These are phyloP conservation scores for Plenodomus biglobosus DNA, from an alignment of 2,329 filamentous ascomycete species.

Conservation along the genomic window DNA sequence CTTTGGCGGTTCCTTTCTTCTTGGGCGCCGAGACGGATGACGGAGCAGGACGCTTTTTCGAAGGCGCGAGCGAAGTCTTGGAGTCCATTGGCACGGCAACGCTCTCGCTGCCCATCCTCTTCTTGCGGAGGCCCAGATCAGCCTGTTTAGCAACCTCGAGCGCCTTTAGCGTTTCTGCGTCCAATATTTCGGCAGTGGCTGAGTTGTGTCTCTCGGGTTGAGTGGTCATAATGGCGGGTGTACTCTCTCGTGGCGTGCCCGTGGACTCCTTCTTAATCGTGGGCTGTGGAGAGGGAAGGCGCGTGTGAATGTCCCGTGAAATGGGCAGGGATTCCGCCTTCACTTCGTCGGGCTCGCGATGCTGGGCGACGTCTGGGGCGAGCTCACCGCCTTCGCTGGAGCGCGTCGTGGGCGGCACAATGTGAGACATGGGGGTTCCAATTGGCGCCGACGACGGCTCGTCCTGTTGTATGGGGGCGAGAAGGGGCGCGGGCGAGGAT, in stretches of 20 bases:
- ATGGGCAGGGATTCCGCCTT: constrained; percentile 12
- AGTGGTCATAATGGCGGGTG: constrained; percentile 26
- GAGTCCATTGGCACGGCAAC: constrained; percentile 46
- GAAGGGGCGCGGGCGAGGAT: constrained; percentile 36
- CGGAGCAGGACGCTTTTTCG: constrained; percentile 52
- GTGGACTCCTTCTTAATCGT: constrained; percentile 47
- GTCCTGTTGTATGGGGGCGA: constrained; percentile 47
- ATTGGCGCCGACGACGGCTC: constrained; percentile 14
- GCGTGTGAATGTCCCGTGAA: constrained; percentile 10
- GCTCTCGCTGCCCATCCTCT: constrained; percentile 41
- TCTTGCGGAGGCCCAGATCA: constrained; percentile 47
- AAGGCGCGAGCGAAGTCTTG: constrained; percentile 31
- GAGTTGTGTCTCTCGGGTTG: constrained; percentile 28
- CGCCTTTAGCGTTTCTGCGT: constrained; percentile 47
- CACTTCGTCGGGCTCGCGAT: constrained; percentile 28
- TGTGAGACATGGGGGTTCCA: constrained; percentile 30
- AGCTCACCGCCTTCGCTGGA: constrained; percentile 10
- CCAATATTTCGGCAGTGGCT: constrained; percentile 27
- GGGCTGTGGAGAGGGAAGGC: constrained; percentile 32
- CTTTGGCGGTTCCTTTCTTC: constrained; percentile 51
- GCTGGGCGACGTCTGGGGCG: constrained; percentile 25
- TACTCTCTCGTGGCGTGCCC: constrained; percentile 42
- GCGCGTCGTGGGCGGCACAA: constrained; percentile 19
- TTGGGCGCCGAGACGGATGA: constrained; percentile 38
- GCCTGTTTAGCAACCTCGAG: constrained; percentile 49